Evolutionary conservation across 495 filamentous ascomycete species (phyloP).

Genomic region (Lasiosphaeris hirsuta): DNA sequence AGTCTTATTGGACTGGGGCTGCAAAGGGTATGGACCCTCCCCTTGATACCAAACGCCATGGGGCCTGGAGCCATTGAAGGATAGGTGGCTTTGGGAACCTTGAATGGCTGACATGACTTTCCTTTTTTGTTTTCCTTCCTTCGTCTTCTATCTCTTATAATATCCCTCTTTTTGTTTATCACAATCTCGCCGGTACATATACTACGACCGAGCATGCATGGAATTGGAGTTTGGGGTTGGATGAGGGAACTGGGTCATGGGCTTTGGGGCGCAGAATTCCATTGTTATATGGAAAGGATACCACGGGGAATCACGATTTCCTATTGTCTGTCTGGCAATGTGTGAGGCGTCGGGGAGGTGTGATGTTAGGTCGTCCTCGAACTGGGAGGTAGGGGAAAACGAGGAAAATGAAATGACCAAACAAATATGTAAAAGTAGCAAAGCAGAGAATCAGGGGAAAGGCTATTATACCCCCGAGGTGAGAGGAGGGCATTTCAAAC

Average conservation of each 20-base stretch:
- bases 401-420: background rate
- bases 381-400: background rate
- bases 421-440: conserved; percentile 3
- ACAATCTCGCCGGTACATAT: background rate
- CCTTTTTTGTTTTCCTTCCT: conserved; percentile 1
- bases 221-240: background rate
- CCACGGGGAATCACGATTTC: no score
- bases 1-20: conserved; percentile 19
- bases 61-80: conserved; percentile 4
- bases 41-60: background rate
- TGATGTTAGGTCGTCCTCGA: background rate
- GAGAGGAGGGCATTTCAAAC: background rate
- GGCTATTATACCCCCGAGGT: conserved; percentile 4
- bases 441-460: background rate
- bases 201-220: conserved; percentile 6
- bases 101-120: background rate
- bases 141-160: background rate
- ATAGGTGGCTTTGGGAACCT: background rate
- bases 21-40: background rate
- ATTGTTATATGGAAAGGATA: no score
- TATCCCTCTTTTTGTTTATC: conserved; percentile 4
- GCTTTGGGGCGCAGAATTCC: no score
- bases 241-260: no score
- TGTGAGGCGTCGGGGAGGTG: background rate
- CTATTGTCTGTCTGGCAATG: no score